phyloP scores from a whole-genome alignment of 257 asterid genomes.

The Solanum gandarillasii region DNA sequence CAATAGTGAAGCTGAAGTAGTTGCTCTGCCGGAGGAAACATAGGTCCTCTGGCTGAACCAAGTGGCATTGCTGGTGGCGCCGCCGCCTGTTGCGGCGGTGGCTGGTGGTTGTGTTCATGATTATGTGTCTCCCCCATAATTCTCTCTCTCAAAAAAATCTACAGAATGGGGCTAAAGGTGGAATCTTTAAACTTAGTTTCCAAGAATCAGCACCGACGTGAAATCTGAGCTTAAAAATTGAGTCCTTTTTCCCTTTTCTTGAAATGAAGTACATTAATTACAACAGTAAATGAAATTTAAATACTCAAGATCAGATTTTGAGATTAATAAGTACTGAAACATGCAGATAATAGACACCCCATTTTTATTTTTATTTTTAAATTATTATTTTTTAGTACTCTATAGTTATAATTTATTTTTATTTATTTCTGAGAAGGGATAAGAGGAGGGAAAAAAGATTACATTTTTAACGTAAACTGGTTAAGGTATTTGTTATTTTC shows the following conservation, averaged over 20 bases:
- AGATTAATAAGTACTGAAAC: background rate
- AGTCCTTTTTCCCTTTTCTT: background rate
- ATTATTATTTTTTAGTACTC: background rate
- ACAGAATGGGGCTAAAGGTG: background rate
- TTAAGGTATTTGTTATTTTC: conserved; percentile 22
- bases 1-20: conserved; percentile 92
- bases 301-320: background rate
- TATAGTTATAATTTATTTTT: background rate
- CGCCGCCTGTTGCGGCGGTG: conserved; percentile 38
- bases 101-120: conserved; percentile 29
- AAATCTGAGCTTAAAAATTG: background rate
- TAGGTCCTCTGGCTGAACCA: conserved; percentile 83
- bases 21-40: conserved; percentile 81
- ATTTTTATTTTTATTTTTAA: background rate
- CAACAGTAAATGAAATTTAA: background rate
- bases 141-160: background rate
- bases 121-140: conserved; percentile 69
- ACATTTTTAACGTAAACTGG: conserved; percentile 17
- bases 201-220: background rate
- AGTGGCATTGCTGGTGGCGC: conserved; percentile 54
- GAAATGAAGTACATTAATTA: background rate
- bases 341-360: background rate
- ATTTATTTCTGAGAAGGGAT: background rate
- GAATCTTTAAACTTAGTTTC: background rate
- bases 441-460: background rate